phyloP scores from a whole-genome alignment of 129 eudicot species.

The Chrysanthemum lavandulifolium region DNA sequence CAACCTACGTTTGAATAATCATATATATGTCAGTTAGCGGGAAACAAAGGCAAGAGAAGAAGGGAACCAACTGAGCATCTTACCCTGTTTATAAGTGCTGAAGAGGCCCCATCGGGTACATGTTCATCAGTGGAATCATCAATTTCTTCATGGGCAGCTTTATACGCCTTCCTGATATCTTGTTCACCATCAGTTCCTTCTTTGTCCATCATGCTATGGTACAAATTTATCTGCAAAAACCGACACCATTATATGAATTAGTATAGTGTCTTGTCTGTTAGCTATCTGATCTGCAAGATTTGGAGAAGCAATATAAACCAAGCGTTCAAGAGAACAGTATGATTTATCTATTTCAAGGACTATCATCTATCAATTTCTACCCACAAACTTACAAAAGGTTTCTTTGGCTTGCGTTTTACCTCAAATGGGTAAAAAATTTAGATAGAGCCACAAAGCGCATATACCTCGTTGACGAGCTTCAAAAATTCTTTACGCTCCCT shows the following conservation, averaged over 20 bases:
- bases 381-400: neutral
- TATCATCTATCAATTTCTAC: neutral
- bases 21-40: neutral
- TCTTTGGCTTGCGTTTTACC: neutral
- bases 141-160: slow-evolving; percentile 77
- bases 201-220: slow-evolving; percentile 77
- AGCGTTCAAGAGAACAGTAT: neutral
- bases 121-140: slow-evolving; percentile 57
- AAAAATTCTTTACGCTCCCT: slow-evolving; percentile 94
- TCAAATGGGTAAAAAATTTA: neutral
- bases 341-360: slow-evolving; percentile 12
- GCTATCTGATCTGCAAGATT: neutral
- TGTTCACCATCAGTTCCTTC: slow-evolving; percentile 71
- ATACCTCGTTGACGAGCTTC: slow-evolving; percentile 92
- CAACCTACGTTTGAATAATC: slow-evolving; percentile 55
- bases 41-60: neutral
- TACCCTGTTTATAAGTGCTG: slow-evolving; percentile 86
- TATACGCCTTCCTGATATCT: slow-evolving; percentile 82
- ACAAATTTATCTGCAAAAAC: slow-evolving; percentile 62
- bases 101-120: slow-evolving; percentile 62
- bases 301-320: neutral
- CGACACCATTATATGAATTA: slow-evolving; percentile 7
- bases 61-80: slow-evolving; percentile 14
- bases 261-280: neutral
- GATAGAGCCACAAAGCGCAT: neutral